Evolutionary conservation across 106 monocot genomes (phyloP).

Genomic region (Phalaenopsis equestris): DNA sequence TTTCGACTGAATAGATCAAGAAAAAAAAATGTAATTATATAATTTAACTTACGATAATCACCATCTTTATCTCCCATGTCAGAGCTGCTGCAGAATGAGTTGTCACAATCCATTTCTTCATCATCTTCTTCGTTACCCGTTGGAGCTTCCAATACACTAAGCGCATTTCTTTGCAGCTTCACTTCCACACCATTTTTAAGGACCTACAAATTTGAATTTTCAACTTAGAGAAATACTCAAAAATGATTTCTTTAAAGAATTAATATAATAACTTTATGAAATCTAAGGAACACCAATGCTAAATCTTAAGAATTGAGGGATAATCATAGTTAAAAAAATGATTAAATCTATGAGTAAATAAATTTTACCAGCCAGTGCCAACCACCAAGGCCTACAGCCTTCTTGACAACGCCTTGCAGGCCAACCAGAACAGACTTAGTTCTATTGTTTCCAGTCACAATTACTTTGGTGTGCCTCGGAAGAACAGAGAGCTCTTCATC

Average conservation of each 20-base stretch:
- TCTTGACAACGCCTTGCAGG: conserved; percentile 86
- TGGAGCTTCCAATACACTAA: conserved; percentile 80
- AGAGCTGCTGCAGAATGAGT: conserved; percentile 78
- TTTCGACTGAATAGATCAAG: background rate
- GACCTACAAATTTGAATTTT: conserved; percentile 26
- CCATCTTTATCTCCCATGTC: conserved; percentile 65
- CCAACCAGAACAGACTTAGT: conserved; percentile 89
- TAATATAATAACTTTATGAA: no score
- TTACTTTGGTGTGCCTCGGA: conserved; percentile 85
- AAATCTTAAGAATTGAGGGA: no score
- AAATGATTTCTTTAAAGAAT: no score
- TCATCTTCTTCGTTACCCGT: conserved; percentile 80
- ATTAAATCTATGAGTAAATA: no score
- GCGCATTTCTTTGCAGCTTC: conserved; percentile 85
- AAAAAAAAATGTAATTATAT: background rate
- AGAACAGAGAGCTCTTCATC: conserved; percentile 84
- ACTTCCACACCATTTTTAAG: conserved; percentile 97
- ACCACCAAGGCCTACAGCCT: conserved; percentile 81
- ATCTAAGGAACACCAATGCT: no score
- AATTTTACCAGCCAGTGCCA: conserved; percentile 84
- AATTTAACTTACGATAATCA: conserved; percentile 41
- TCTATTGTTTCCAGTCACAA: conserved; percentile 84
- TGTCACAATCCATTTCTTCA: conserved; percentile 43
- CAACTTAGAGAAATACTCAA: no score
- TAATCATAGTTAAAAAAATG: no score